A percentile compares a stretch with the other conserved stretches of the same genome.
Conservation (phyloP, 1,139 yeast genomes). For the Komagataea norvegica region DNA sequence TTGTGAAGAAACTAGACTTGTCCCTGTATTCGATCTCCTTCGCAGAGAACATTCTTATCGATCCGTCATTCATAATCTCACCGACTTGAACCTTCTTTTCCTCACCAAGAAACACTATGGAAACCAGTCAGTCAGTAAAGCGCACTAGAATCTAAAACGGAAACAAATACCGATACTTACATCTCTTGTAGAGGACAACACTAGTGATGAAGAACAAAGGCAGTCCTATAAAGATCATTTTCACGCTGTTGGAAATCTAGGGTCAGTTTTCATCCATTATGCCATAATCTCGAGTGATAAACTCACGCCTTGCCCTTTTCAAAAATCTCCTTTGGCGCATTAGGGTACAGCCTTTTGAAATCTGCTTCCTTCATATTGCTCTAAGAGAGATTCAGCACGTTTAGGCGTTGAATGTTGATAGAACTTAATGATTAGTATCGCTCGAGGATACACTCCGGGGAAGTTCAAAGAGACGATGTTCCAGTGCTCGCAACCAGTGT, state of each 20-base stretch:
- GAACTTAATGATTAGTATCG: too few relatives aligned
- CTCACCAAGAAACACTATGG: constrained; percentile 35
- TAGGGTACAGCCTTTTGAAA: constrained; percentile 19
- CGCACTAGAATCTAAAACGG: background rate
- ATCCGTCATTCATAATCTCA: constrained; percentile 44
- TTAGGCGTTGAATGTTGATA: too few relatives aligned
- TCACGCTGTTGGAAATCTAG: constrained; percentile 24
- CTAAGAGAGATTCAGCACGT: too few relatives aligned
- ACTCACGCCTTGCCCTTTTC: constrained; percentile 21
- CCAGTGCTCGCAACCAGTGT: background rate
- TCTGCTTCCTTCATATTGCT: constrained; percentile 15
- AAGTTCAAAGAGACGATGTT: too few relatives aligned
- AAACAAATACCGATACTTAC: constrained; percentile 20
- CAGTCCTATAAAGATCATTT: constrained; percentile 38
- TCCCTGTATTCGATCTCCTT: constrained; percentile 33
- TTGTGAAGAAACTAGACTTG: constrained; percentile 17
- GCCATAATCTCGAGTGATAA: background rate
- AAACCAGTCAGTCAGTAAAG: background rate
- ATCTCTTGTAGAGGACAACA: constrained; percentile 32
- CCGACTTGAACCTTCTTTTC: constrained; percentile 45
- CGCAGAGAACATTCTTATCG: constrained; percentile 39
- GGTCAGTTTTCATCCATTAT: background rate
- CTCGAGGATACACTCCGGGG: too few relatives aligned
- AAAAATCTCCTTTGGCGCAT: constrained; percentile 18
- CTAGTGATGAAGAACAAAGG: constrained; percentile 37